A percentile compares a stretch with the other conserved stretches of the same genome.
phyloP scores from a whole-genome alignment of 2,329 filamentous ascomycete genomes.

The Cercospora sesami region DNA sequence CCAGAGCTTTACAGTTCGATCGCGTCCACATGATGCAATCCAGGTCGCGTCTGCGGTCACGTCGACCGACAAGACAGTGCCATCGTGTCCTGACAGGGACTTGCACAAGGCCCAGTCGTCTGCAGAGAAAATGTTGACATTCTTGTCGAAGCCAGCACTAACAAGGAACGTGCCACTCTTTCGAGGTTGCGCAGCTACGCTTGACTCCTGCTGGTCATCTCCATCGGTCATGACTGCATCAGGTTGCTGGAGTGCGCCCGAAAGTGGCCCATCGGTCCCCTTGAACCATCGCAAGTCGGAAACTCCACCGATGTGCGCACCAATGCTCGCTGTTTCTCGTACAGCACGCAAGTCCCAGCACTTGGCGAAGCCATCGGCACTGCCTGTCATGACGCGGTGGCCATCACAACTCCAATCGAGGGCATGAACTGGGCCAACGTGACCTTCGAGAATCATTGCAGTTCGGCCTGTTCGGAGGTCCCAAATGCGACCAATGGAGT shows the following conservation, averaged over 20 bases:
- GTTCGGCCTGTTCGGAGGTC: slow-evolving; percentile 89
- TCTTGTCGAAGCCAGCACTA: slow-evolving; percentile 87
- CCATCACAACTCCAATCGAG: slow-evolving; percentile 92
- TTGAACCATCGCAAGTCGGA: slow-evolving; percentile 94
- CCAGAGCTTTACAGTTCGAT: slow-evolving; percentile 96
- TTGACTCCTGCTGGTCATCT: slow-evolving; percentile 11
- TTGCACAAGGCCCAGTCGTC: slow-evolving; percentile 94
- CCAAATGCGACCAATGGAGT: slow-evolving; percentile 95
- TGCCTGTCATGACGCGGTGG: slow-evolving; percentile 87
- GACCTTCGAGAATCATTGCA: slow-evolving; percentile 91
- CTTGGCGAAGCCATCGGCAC: slow-evolving; percentile 92
- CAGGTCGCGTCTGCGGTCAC: slow-evolving; percentile 81
- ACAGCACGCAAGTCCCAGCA: slow-evolving; percentile 97
- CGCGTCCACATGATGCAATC: slow-evolving; percentile 93
- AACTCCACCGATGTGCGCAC: slow-evolving; percentile 86
- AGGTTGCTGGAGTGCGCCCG: slow-evolving; percentile 59
- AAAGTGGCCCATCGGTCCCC: slow-evolving; percentile 72
- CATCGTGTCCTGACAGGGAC: slow-evolving; percentile 83
- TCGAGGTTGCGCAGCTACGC: slow-evolving; percentile 57
- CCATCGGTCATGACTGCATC: slow-evolving; percentile 29
- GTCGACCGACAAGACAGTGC: slow-evolving; percentile 88
- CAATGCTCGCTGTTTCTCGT: slow-evolving; percentile 76
- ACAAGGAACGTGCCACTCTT: slow-evolving; percentile 91
- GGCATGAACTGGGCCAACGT: slow-evolving; percentile 90
- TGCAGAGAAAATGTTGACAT: slow-evolving; percentile 91